Conservation (phyloP, 2,329 filamentous ascomycete genomes). For the Nakataea oryzae region DNA sequence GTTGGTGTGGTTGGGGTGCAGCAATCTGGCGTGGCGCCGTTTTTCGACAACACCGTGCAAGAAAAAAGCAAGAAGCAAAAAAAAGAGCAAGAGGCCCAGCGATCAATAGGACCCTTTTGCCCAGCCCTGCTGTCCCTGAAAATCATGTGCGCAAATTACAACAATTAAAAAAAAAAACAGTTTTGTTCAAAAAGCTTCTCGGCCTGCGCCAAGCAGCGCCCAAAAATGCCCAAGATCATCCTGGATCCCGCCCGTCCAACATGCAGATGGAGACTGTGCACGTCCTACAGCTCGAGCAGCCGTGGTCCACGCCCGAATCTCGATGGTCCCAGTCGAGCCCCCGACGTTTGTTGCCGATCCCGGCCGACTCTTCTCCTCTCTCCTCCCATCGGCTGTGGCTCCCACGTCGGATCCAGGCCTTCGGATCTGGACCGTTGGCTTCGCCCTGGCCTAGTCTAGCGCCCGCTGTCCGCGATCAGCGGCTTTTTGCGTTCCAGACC, state of each 20-base stretch:
- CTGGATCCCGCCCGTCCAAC: not conserved
- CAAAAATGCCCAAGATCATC: not conserved
- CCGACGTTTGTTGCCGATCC: not conserved
- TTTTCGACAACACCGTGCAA: not conserved
- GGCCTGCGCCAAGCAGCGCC: not conserved
- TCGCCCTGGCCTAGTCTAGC: not conserved
- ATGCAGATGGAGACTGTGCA: not conserved
- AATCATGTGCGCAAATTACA: not conserved
- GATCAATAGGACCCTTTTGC: not conserved
- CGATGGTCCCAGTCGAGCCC: not conserved
- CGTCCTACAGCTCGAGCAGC: not conserved
- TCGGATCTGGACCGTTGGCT: too few species aligned
- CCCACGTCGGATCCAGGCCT: not conserved
- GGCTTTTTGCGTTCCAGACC: not conserved
- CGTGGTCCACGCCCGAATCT: not conserved
- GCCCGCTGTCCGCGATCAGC: not conserved
- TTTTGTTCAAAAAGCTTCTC: too few species aligned
- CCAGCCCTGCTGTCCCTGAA: not conserved
- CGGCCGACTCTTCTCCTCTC: not conserved
- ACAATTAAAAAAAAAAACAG: not conserved
- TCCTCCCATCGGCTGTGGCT: too few species aligned
- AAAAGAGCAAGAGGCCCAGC: not conserved
- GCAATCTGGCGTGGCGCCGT: not conserved
- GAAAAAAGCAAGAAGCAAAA: not conserved
- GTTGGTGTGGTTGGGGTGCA: not conserved